Evolutionary conservation across 202 grass and related monocot genomes (phyloP).

Genomic region (Eragrostis tef): DNA sequence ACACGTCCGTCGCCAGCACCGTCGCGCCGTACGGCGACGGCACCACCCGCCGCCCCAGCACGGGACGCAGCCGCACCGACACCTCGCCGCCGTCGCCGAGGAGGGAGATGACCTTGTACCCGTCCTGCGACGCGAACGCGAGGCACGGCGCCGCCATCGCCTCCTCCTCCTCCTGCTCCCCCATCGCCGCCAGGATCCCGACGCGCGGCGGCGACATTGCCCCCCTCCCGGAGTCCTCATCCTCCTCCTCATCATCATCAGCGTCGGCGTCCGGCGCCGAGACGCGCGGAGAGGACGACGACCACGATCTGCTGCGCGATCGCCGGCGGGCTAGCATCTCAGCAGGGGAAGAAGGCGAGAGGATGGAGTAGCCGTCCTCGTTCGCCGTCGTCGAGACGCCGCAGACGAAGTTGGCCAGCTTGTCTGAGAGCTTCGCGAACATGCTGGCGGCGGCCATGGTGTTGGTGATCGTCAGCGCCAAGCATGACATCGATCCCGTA

Average conservation of each 20-base stretch:
- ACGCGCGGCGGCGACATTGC: not conserved
- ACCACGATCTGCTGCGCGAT: not conserved
- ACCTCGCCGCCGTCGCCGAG: not conserved
- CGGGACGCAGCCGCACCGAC: not conserved
- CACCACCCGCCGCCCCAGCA: slow-evolving; percentile 21
- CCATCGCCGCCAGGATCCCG: not conserved
- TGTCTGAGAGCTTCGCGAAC: not conserved
- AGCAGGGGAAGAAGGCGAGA: not conserved
- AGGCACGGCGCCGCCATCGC: slow-evolving; percentile 28
- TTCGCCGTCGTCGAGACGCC: not conserved
- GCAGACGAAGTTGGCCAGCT: not conserved
- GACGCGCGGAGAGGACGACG: too few relatives aligned
- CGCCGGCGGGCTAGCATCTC: not conserved
- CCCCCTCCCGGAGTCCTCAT: not conserved
- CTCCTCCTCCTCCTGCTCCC: not conserved
- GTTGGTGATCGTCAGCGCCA: not conserved
- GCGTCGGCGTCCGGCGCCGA: not conserved
- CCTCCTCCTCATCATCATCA: not conserved
- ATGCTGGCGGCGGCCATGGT: slow-evolving; percentile 9
- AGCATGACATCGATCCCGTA: not conserved
- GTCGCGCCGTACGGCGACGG: slow-evolving; percentile 25
- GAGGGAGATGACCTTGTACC: slow-evolving; percentile 39
- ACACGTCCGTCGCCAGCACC: slow-evolving; percentile 43
- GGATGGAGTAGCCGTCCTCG: not conserved
- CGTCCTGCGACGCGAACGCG: slow-evolving; percentile 39